phyloP scores from a whole-genome alignment of 2,329 filamentous ascomycete genomes.

The Diaporthe ampelina region DNA sequence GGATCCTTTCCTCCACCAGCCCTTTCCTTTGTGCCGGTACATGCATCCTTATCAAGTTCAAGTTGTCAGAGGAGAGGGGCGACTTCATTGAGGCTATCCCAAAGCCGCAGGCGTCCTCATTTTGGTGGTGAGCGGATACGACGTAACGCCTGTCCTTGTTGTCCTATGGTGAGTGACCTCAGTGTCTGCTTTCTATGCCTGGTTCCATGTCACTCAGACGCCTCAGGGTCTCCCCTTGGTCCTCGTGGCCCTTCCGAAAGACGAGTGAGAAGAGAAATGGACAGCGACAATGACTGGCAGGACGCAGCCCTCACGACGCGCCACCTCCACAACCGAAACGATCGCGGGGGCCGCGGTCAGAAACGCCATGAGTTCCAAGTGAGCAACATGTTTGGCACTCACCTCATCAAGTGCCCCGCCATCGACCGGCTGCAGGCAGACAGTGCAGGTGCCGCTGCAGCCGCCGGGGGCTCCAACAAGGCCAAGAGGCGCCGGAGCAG shows the following conservation, averaged over 20 bases:
- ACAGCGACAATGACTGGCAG: constrained; percentile 43
- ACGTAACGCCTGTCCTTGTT: background rate
- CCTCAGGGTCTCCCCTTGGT: background rate
- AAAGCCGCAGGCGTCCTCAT: background rate
- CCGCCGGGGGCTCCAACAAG: constrained; percentile 18
- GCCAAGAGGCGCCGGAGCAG: constrained; percentile 19
- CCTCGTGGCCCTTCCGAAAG: background rate
- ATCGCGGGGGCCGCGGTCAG: constrained; percentile 35
- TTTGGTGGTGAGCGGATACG: background rate
- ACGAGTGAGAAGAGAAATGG: constrained; percentile 3
- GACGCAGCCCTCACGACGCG: constrained; percentile 45
- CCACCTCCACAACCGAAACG: constrained; percentile 46
- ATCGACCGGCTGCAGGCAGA: constrained; percentile 27
- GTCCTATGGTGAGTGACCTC: background rate
- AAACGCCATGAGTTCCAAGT: constrained; percentile 43
- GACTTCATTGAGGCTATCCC: background rate
- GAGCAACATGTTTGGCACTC: constrained; percentile 43
- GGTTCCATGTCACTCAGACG: background rate
- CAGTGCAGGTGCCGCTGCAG: background rate
- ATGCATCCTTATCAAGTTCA: background rate
- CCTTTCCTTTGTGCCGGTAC: background rate
- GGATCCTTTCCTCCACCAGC: background rate
- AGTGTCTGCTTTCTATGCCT: no score
- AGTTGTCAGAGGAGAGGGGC: background rate
- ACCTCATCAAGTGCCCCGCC: constrained; percentile 42